A percentile compares a stretch with the other conserved stretches of the same genome.
phyloP scores from a whole-genome alignment of 179 eudicot genomes.

The Heliamphora pulchella region DNA sequence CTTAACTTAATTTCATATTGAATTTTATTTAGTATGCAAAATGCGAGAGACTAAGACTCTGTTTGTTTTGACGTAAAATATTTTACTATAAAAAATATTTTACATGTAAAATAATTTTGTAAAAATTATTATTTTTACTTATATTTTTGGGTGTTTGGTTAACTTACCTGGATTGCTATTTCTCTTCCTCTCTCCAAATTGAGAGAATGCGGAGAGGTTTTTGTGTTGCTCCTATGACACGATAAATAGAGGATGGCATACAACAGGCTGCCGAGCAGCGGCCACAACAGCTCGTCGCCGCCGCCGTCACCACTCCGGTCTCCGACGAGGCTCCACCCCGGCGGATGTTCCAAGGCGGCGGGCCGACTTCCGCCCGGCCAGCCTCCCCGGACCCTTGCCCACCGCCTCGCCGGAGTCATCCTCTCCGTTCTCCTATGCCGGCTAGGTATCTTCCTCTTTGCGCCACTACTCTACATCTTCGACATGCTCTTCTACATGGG shows the following conservation, averaged over 20 bases:
- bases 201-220: background rate
- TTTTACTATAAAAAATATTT: no score
- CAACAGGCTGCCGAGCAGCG: constrained; percentile 58
- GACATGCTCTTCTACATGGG: constrained; percentile 85
- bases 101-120: no score
- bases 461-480: constrained; percentile 11
- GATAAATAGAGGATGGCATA: constrained; percentile 30
- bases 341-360: constrained; percentile 29
- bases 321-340: constrained; percentile 34
- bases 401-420: constrained; percentile 38
- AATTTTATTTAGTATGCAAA: no score
- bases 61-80: no score
- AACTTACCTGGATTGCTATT: no score
- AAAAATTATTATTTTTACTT: no score
- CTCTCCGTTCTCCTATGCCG: no score
- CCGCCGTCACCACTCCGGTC: constrained; percentile 49
- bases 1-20: no score
- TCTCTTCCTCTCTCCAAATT: no score
- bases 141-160: no score
- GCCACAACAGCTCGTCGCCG: constrained; percentile 51
- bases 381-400: constrained; percentile 41
- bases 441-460: no score
- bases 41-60: no score
- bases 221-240: background rate
- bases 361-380: constrained; percentile 23